Evolutionary conservation across 352 stramenopile genomes (phyloP), one percentile per base, ranked within the genome.

Genomic region (Phytophthora crassamura): DNA sequence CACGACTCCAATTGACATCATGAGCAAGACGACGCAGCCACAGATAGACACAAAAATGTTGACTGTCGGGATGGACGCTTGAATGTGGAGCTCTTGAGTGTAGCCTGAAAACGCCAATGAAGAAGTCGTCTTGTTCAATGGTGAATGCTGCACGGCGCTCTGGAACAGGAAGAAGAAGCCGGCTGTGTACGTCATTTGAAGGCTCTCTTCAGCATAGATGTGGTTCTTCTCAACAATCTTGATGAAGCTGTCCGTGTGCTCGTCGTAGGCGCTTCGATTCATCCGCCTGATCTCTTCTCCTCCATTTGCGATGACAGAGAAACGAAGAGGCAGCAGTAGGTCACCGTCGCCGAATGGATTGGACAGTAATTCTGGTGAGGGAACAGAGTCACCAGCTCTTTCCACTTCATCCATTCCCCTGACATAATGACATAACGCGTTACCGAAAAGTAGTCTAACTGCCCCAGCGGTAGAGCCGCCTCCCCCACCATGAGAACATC

Each of bases 151-250:
- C 40, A 70, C 58, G 2, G 34, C 72, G 22, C 65, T 55, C 30
- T 75, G 48, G 54, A 70, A 80, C 11, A 77, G 30, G 32, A 59
- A 75, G 39, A 58, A 75, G n/a, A 64, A 49, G 5, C 64, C 68
- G 0, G 63, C 36, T 0, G 64, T 75, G 42, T 80, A 75, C 7
- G 56, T 49, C 12, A 67, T 43, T 51, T 77, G 72, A 4, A 77
- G 45, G 15, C 53, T 71, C 12, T 58, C 41, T 30, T 77, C 67
- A 28, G 72, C 63, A 55, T 80, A 77, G 25, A 77, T 2, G 41
- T 80, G 63, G 20, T 80, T 77, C 52, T 59, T 64, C 28, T 72
- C 55, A 8, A 72, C 42, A 20, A 8, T 43, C 1, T 51, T 55
- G 18, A 65, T 33, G 10, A 41, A 59, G 10, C 53, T 42, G 36